Base-by-base conservation (phyloP, 371 early-diverging fungal genomes). In the Circinella umbellata region DNA sequence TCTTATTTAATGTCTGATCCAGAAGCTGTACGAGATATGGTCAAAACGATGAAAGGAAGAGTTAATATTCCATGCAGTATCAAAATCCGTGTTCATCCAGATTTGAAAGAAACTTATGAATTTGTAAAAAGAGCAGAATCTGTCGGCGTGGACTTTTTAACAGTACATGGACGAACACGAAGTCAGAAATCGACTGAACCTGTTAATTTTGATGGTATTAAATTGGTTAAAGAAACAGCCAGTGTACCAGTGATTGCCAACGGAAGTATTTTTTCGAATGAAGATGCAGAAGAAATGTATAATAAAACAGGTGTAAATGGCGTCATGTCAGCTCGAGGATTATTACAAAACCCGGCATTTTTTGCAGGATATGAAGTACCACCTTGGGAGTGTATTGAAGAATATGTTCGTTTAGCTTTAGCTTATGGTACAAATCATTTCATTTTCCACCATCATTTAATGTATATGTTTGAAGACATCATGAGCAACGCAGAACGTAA, bases 391-490 rank as follows among this genome's bases (percentile, higher is more conserved):
- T 93, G 92, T 64, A 86, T 94, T 8, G 88, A 90, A 76, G 84
- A 88, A 47, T 98, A 93, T 73, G 87, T 95, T 27, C 86, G 89
- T 18, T 63, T 90, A 20, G 91, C 92, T 0, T 61, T 97, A 0
- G 92, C 87, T 0, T 96, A 94, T 73, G 96, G 97, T 39, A 92
- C 96, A 18, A 91, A 89, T 51, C 84, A 86, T 4, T 93, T 92
- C 69, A 94, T 98, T 57, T 88, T 95, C 67, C 97, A 96, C 66
- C 96, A 96, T 71, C 98, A 98, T 73, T 69, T 98, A 38, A 95
- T 95, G 95, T 97, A 84, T 80, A 97, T 97, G 97, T 84, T 95
- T 70, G 97, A 97, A 66, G 85, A 85, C 54, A 68, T 86, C n/a
- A 96, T 96, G 96, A 89, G 91, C 71, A 89, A 86, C 54, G 88